Conservation (phyloP, 805 yeast species). For the Starmerella gropengiesseri region DNA sequence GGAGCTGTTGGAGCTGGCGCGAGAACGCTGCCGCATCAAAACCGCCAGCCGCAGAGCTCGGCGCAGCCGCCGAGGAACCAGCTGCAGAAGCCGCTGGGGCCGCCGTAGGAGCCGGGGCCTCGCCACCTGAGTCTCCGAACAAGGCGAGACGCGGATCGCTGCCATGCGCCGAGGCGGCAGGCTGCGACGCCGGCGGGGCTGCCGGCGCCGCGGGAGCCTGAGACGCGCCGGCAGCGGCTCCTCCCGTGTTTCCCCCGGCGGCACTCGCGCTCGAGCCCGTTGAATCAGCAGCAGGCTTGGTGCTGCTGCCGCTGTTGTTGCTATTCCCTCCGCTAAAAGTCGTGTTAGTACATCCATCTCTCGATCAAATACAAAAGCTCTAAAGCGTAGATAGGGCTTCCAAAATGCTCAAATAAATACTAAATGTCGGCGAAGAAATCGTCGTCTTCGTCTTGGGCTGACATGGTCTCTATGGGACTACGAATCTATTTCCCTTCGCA, state of each 20-base stretch:
- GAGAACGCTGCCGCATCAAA: slow-evolving; percentile 24
- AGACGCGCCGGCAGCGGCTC: background rate
- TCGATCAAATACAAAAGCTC: slow-evolving; percentile 16
- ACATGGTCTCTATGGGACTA: slow-evolving; percentile 33
- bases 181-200: too few relatives aligned
- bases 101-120: background rate
- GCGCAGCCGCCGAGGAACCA: slow-evolving; percentile 16
- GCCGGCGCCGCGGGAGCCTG: background rate
- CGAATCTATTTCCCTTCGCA: slow-evolving; percentile 3
- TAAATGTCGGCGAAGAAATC: slow-evolving; percentile 90
- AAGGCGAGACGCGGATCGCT: slow-evolving; percentile 7
- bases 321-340: slow-evolving; percentile 29
- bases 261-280: background rate
- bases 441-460: slow-evolving; percentile 79
- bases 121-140: background rate
- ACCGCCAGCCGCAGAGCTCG: slow-evolving; percentile 17
- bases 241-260: background rate
- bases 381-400: background rate
- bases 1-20: slow-evolving; percentile 24
- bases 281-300: background rate
- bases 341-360: slow-evolving; percentile 23
- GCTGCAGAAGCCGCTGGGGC: slow-evolving; percentile 9
- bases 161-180: background rate
- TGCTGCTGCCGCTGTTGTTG: slow-evolving; percentile 11
- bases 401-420: slow-evolving; percentile 26